Evolutionary conservation across 495 filamentous ascomycete genomes (phyloP).

Genomic region (Amorphotheca resinae): DNA sequence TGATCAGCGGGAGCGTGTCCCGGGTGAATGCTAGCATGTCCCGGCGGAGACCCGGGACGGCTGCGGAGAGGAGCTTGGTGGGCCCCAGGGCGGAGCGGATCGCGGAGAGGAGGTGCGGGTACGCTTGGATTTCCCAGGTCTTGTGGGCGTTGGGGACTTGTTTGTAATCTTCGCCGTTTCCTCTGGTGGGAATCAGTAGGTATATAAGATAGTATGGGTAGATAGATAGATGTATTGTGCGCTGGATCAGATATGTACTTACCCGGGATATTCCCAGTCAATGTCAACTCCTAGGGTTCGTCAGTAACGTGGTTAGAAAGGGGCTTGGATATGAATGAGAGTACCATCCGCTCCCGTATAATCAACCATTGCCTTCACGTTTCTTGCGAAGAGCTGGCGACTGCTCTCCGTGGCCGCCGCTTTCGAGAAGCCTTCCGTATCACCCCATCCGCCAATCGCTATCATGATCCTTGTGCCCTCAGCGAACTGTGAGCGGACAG

Average conservation of each 20-base stretch:
- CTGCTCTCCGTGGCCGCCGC: constrained; percentile 41
- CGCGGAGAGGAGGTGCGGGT: constrained; percentile 47
- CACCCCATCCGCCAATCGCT: constrained; percentile 66
- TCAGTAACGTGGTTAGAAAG: neutral
- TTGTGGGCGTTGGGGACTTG: constrained; percentile 47
- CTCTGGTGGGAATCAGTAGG: constrained; percentile 26
- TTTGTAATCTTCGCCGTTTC: constrained; percentile 69
- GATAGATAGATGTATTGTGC: too few species aligned
- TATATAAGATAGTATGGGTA: neutral
- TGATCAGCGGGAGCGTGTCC: constrained; percentile 50
- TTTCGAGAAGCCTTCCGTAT: constrained; percentile 46
- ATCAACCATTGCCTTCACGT: constrained; percentile 50
- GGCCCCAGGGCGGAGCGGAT: constrained; percentile 47
- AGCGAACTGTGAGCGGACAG: constrained; percentile 44
- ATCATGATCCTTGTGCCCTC: constrained; percentile 51
- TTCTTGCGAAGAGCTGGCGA: constrained; percentile 47
- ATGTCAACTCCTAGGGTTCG: constrained; percentile 41
- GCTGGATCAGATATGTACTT: constrained; percentile 13
- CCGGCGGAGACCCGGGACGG: constrained; percentile 50
- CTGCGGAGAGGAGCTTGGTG: constrained; percentile 52
- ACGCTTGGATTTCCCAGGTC: constrained; percentile 49
- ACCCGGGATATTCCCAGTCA: constrained; percentile 73
- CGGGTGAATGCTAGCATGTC: constrained; percentile 66
- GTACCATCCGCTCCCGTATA: constrained; percentile 48
- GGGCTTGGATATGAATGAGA: neutral